These are phyloP conservation scores for Telopea speciosissima DNA, from an alignment of 177 flowering plant species.

Conservation along the genomic window DNA sequence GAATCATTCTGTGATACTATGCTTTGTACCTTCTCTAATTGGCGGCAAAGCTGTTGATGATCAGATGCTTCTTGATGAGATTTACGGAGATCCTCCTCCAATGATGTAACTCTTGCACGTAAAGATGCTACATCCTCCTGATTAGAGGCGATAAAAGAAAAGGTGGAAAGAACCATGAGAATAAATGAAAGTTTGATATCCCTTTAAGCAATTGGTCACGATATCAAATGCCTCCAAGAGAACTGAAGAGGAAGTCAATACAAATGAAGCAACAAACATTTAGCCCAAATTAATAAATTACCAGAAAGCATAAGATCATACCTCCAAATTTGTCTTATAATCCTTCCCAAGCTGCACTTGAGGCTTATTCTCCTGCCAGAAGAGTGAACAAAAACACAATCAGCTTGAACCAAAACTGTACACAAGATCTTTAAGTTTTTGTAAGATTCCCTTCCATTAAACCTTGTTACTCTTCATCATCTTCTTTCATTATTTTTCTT, in stretches of 20 bases:
- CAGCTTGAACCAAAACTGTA: neutral
- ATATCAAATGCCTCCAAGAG: slow-evolving; percentile 1
- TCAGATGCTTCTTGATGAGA: slow-evolving; percentile 62
- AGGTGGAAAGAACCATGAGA: slow-evolving; percentile 6
- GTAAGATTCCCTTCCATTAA: too few relatives aligned
- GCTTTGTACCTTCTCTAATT: slow-evolving; percentile 60
- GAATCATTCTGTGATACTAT: neutral
- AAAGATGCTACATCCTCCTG: slow-evolving; percentile 61
- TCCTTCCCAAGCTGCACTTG: slow-evolving; percentile 39
- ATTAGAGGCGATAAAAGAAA: slow-evolving; percentile 5
- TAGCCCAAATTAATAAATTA: neutral
- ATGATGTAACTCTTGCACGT: slow-evolving; percentile 51
- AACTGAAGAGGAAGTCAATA: neutral
- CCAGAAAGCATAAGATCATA: slow-evolving; percentile 12
- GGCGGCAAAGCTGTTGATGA: slow-evolving; percentile 37
- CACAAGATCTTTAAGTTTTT: neutral
- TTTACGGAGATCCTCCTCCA: slow-evolving; percentile 74
- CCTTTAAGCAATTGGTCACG: neutral
- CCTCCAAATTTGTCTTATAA: slow-evolving; percentile 39
- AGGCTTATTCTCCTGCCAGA: slow-evolving; percentile 42
- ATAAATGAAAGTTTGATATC: neutral
- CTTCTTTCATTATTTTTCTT: too few relatives aligned
- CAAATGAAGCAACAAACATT: neutral
- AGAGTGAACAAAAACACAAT: slow-evolving; percentile 1
- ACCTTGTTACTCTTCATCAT: too few relatives aligned